Conservation (phyloP, 192 early-diverging fungal species). For the Coemansia sp. region DNA sequence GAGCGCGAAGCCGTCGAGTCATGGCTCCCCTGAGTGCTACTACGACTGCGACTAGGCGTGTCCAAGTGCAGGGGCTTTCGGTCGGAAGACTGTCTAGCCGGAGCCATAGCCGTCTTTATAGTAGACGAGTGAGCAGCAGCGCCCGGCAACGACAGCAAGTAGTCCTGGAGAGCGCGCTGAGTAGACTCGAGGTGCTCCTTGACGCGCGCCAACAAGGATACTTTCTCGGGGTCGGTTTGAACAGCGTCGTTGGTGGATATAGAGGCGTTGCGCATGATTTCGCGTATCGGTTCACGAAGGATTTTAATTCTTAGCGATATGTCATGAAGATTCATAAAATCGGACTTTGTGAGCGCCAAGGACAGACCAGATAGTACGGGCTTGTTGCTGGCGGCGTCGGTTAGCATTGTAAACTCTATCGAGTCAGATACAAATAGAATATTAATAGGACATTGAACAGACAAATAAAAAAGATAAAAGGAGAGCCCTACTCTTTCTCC, state of each 20-base stretch:
- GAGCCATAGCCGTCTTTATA: constrained; percentile 1
- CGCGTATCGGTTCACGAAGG: constrained; percentile 44
- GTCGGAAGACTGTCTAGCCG: not conserved
- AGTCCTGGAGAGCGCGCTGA: constrained; percentile 26
- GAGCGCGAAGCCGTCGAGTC: constrained; percentile 16
- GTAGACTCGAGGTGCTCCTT: constrained; percentile 36
- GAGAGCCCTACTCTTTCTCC: too few species aligned
- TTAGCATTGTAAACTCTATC: constrained; percentile 9
- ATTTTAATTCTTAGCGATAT: constrained; percentile 36
- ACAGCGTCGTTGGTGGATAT: not conserved
- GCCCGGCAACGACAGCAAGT: constrained; percentile 24
- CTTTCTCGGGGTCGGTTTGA: not conserved
- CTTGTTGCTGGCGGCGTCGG: not conserved
- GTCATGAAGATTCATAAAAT: constrained; percentile 28
- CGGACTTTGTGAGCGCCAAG: constrained; percentile 22
- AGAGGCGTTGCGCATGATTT: constrained; percentile 29
- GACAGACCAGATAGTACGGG: constrained; percentile 6
- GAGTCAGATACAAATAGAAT: not conserved
- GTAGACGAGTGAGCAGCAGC: constrained; percentile 2
- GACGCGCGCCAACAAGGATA: constrained; percentile 16
- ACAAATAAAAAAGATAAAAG: too few species aligned
- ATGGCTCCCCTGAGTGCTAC: constrained; percentile 35
- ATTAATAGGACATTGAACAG: not conserved
- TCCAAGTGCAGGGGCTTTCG: not conserved
- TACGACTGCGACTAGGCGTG: constrained; percentile 22